Evolutionary conservation across 768 basidiomycete genomes (phyloP).

Genomic region (Tricholoma flavovirens): DNA sequence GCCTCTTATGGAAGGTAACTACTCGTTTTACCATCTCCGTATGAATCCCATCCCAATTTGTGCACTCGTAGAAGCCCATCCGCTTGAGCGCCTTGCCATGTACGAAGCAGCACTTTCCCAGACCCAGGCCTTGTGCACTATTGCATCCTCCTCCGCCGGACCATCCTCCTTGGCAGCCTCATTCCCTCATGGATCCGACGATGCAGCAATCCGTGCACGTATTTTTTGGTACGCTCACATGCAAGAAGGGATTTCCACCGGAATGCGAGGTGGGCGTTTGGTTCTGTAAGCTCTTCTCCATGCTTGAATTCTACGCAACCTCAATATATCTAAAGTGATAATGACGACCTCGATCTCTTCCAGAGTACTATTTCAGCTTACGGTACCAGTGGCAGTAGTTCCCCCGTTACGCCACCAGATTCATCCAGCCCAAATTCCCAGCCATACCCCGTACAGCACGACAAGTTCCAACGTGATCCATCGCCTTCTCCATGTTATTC

Average conservation of each 20-base stretch:
- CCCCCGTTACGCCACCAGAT: slow-evolving; percentile 9
- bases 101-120: slow-evolving; percentile 83
- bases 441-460: slow-evolving; percentile 11
- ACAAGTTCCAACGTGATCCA: slow-evolving; percentile 9
- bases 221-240: slow-evolving; percentile 89
- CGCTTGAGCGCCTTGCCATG: slow-evolving; percentile 53
- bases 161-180: slow-evolving; percentile 24
- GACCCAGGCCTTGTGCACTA: slow-evolving; percentile 66
- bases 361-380: slow-evolving; percentile 53
- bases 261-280: slow-evolving; percentile 79
- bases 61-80: slow-evolving; percentile 33
- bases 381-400: background rate
- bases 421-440: slow-evolving; percentile 10
- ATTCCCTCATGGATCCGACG: slow-evolving; percentile 47
- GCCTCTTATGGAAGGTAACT: slow-evolving; percentile 77
- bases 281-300: slow-evolving; percentile 50
- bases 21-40: background rate
- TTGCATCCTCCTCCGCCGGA: slow-evolving; percentile 31
- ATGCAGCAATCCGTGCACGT: slow-evolving; percentile 63
- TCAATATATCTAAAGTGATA: slow-evolving; percentile 37
- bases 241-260: slow-evolving; percentile 79
- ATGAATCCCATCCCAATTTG: slow-evolving; percentile 9
- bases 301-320: slow-evolving; percentile 1
- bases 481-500: slow-evolving; percentile 33
- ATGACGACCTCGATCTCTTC: slow-evolving; percentile 73